Conservation (phyloP, 441 rosid species). For the Metrosideros polymorpha region DNA sequence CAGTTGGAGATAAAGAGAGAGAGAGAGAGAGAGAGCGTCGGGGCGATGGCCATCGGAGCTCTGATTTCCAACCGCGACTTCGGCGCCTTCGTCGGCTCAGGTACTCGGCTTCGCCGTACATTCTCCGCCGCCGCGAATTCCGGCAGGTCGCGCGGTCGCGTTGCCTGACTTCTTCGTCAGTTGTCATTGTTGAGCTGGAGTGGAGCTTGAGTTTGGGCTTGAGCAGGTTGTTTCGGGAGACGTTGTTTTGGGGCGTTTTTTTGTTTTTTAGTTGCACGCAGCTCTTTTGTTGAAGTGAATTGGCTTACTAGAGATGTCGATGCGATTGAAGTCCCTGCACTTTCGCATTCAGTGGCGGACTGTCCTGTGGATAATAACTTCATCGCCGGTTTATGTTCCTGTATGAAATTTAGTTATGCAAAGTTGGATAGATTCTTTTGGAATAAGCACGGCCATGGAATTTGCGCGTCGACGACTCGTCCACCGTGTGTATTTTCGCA, state of each 20-base stretch:
- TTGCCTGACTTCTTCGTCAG: not conserved
- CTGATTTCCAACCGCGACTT: conserved; percentile 64
- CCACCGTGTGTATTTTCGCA: not conserved
- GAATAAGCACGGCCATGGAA: not conserved
- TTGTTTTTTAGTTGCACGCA: not conserved
- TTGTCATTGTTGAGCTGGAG: not conserved
- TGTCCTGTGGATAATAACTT: not conserved
- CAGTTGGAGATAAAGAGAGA: not conserved
- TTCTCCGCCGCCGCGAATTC: not conserved
- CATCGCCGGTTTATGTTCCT: not conserved
- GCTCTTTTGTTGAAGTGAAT: not conserved
- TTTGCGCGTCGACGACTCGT: not conserved
- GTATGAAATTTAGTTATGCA: not conserved
- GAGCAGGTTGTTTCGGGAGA: not conserved
- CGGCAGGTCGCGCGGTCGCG: not conserved
- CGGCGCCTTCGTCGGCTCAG: conserved; percentile 60
- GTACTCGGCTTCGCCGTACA: conserved; percentile 13
- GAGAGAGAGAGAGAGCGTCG: not conserved
- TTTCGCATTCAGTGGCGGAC: not conserved
- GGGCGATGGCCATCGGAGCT: conserved; percentile 69
- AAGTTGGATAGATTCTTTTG: not conserved
- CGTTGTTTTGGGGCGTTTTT: not conserved
- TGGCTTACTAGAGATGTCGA: not conserved
- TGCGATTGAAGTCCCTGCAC: not conserved
- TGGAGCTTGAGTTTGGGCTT: not conserved